Percentiles rank a stretch among this genome's conserved stretches.
Evolutionary conservation across 495 filamentous ascomycete genomes (phyloP).

Genomic region (Penicillium turbatum): DNA sequence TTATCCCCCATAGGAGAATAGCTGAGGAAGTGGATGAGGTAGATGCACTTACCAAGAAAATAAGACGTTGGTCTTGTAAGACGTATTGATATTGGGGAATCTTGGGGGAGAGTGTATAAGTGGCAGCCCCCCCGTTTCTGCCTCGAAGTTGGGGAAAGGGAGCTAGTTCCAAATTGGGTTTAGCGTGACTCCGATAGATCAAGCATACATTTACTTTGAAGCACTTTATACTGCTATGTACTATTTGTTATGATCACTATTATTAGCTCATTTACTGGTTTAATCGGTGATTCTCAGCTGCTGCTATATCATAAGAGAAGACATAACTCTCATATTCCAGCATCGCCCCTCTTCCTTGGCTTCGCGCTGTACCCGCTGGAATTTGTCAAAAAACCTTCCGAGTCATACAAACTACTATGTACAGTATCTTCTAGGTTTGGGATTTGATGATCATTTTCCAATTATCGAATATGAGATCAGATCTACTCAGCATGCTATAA

Average conservation of each 20-base stretch:
- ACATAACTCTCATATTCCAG: neutral
- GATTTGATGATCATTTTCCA: neutral
- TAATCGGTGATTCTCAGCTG: neutral
- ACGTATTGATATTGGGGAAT: too few species aligned
- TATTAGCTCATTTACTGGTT: neutral
- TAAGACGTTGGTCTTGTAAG: neutral
- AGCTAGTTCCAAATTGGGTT: neutral
- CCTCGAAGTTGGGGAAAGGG: slow-evolving; percentile 5
- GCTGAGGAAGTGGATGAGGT: neutral
- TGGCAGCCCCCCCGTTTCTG: neutral
- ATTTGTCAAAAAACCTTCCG: neutral
- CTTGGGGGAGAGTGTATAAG: neutral
- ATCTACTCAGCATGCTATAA: neutral
- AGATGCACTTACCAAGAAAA: neutral
- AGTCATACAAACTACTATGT: neutral
- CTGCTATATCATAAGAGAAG: neutral
- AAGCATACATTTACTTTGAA: too few species aligned
- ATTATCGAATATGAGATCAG: neutral
- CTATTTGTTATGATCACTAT: neutral
- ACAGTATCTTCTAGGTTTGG: neutral
- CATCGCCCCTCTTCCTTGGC: neutral
- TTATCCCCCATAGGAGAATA: neutral
- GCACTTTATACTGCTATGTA: neutral
- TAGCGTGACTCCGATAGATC: neutral
- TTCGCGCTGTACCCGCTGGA: slow-evolving; percentile 6